Evolutionary conservation across 2,329 filamentous ascomycete genomes (phyloP), one percentile per base, ranked within the genome.

Genomic region (Pseudocercospora fuligena): DNA sequence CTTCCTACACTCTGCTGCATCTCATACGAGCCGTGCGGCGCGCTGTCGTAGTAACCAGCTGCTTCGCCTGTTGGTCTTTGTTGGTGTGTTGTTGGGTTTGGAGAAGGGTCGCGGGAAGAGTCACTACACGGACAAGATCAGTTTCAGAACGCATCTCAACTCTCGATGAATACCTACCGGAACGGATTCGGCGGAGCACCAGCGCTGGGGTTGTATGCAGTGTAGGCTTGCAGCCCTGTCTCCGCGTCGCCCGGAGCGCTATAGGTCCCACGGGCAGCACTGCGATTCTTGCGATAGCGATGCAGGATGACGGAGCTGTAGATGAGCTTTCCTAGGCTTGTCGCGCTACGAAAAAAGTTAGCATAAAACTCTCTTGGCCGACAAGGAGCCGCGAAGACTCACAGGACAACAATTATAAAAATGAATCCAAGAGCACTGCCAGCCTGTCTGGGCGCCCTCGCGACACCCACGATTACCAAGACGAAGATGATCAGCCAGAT

Each of bases 241-340:
- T 69, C 71, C 62, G 65, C 61, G 43, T 67, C 60, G 53, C 67
- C 69, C 65, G 65, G 69, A 47, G 66, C 64, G 56, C 61, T 61
- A 61, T 74, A 72, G 43, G 66, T 47, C 40, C 70, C 70, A 59
- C 70, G 70, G 58, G 68, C 63, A 61, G 61, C 77, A 62, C 75
- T 75, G 8, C 70, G 72, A 23, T 74, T 74, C 67, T 77, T 78
- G 61, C 80, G 79, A 62, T 74, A 69, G 60, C 78, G 75, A 64
- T 77, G 75, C 67, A 78, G 76, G 31, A 76, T 72, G 66, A 81
- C 71, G 49, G 73, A 72, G 25, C 77, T 77, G 73, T 83, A 82
- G 63, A 81, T 73, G 68, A 82, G 75, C 65, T 80, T 76, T 49
- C 72, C 75, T 58, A 81, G 49, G 68, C 78, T 78, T 6, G 76